phyloP scores from a whole-genome alignment of 1,284 basidiomycete species.

The Heterobasidion parviporum region DNA sequence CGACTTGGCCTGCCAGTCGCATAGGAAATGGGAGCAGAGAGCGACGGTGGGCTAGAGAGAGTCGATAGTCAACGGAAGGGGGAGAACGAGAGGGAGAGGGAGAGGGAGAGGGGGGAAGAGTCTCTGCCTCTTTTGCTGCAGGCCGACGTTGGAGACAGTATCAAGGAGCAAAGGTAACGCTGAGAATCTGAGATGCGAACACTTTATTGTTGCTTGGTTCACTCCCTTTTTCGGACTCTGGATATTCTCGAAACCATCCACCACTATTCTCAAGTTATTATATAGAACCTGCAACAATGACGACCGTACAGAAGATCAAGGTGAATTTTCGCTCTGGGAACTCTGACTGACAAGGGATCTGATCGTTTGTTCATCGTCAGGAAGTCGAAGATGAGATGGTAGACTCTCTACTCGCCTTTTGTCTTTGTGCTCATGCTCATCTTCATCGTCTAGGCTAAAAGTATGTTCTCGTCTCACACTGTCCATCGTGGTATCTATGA shows the following conservation, averaged over 20 bases:
- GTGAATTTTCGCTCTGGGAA: constrained; percentile 25
- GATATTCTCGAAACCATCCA: too few species aligned
- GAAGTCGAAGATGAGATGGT: constrained; percentile 98
- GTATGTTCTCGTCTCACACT: constrained; percentile 17
- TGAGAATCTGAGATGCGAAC: too few species aligned
- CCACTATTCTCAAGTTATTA: too few species aligned
- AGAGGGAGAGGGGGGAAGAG: background rate
- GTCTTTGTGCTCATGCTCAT: constrained; percentile 6
- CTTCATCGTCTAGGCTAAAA: constrained; percentile 25
- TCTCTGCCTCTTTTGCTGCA: background rate
- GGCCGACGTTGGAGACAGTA: too few species aligned
- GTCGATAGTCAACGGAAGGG: constrained; percentile 3
- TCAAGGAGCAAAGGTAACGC: too few species aligned
- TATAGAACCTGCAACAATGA: constrained; percentile 42
- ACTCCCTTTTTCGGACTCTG: constrained; percentile 1
- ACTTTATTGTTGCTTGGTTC: background rate
- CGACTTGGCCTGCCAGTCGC: constrained; percentile 63
- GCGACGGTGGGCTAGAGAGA: constrained; percentile 2
- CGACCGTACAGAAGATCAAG: constrained; percentile 87
- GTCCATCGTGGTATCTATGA: background rate
- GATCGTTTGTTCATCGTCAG: constrained; percentile 24
- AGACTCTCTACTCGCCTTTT: constrained; percentile 21
- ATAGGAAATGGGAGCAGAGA: constrained; percentile 19
- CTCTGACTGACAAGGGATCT: background rate
- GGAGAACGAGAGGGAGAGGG: constrained; percentile 5